Evolutionary conservation across 305 asterid species (phyloP), one percentile per base, ranked within the genome.

Genomic region (Solanum chacoense): DNA sequence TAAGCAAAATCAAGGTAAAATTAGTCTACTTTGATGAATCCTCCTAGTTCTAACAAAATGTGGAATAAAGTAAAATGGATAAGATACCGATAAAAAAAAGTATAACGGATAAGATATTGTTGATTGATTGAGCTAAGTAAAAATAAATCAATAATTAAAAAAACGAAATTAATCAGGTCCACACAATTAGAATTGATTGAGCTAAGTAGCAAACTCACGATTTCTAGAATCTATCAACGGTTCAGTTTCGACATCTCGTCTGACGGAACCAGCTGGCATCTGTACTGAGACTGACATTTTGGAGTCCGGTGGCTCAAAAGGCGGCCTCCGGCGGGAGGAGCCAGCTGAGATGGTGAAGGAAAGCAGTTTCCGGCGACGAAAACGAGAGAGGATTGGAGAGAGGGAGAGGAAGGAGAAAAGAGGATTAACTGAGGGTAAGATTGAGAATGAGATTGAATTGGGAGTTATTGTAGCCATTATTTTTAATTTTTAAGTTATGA

Each of bases 261-360:
- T 90, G 89, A 67, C 88, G 65, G 94, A 88, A 69, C 94, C 34
- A 37, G 94, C 63, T 67, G 90, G 92, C 26, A 93, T 80, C 20
- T 94, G 75, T 72, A 94, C 90, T 26, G 97, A 74, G 55, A 90
- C 90, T 28, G 98, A 94, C 98, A 94, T 95, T 88, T 87, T 91
- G 78, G 88, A 65, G 22, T 87, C 89, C 75, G 91, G 92, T 38
- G 91, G 86, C 36, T 85, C 34, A 9, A 11, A n/a, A 13, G 42
- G 90, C 76, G 72, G 91, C 84, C 90, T 90, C 84, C 90, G 92
- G 29, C 89, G 86, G 72, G 88, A 79, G 59, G 89, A 59, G 16
- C 88, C 65, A 86, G 90, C 91, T 86, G 89, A 32, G 88, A 79
- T 84, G 91, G 93, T 83, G 87, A 92, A 9, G 11, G 77, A 14